These are phyloP conservation scores for Zymoseptoria crescenta DNA, from an alignment of 2,329 filamentous ascomycete genomes.

Conservation along the genomic window DNA sequence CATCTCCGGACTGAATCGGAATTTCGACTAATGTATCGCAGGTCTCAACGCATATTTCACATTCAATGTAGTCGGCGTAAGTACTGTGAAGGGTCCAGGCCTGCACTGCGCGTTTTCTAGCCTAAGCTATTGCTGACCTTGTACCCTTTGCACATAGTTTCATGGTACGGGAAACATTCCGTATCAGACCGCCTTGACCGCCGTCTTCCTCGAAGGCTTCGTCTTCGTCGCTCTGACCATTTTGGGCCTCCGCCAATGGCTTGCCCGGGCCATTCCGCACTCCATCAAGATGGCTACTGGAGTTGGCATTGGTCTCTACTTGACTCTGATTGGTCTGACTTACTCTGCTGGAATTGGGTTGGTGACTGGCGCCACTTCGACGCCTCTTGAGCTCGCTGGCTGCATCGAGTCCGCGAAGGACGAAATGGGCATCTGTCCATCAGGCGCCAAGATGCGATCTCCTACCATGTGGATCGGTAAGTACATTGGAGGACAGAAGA, in stretches of 20 bases:
- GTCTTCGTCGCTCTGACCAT: slow-evolving; percentile 75
- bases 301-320: slow-evolving; percentile 76
- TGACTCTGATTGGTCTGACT: slow-evolving; percentile 67
- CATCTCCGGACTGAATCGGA: too few species aligned
- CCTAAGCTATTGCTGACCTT: too few species aligned
- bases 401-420: slow-evolving; percentile 50
- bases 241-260: slow-evolving; percentile 77
- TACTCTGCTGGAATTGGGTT: slow-evolving; percentile 78
- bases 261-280: slow-evolving; percentile 71
- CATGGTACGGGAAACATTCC: slow-evolving; percentile 67
- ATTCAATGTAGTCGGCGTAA: slow-evolving; percentile 72
- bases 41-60: slow-evolving; percentile 87
- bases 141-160: too few species aligned
- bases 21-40: too few species aligned
- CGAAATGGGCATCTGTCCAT: slow-evolving; percentile 52
- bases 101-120: too few species aligned
- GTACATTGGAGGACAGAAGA: too few species aligned
- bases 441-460: slow-evolving; percentile 66
- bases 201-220: slow-evolving; percentile 82
- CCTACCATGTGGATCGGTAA: slow-evolving; percentile 83
- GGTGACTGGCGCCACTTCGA: slow-evolving; percentile 59
- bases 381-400: slow-evolving; percentile 68
- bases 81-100: too few species aligned
- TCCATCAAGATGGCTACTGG: slow-evolving; percentile 83
- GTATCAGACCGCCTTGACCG: slow-evolving; percentile 69